Percentiles rank a stretch among this genome's conserved stretches.
Conservation (phyloP, 2,329 filamentous ascomycete genomes). For the Pestalotiopsis sp. region DNA sequence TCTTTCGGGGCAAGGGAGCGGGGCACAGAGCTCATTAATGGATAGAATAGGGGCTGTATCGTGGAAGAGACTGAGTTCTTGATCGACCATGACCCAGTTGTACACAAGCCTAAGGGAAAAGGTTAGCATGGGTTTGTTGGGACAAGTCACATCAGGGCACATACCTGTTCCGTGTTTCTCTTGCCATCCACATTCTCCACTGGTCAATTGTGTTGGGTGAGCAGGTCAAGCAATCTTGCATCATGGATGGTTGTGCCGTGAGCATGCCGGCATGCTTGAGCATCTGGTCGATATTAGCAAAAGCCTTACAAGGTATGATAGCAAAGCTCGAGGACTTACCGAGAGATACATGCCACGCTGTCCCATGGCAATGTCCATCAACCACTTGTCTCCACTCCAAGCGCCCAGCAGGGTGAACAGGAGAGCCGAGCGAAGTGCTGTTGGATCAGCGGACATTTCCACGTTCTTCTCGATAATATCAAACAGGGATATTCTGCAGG, state of each 20-base stretch:
- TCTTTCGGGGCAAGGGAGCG: conserved; percentile 63
- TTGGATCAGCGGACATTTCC: conserved; percentile 66
- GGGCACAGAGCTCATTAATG: conserved; percentile 65
- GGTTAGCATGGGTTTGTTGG: conserved; percentile 11
- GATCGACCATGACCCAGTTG: conserved; percentile 75
- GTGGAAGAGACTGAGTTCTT: conserved; percentile 70
- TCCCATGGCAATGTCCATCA: conserved; percentile 77
- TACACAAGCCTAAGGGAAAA: conserved; percentile 59
- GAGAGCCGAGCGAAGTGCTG: conserved; percentile 66
- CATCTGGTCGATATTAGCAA: conserved; percentile 49
- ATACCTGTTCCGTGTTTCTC: conserved; percentile 65
- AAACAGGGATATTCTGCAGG: conserved; percentile 72
- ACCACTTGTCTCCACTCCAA: conserved; percentile 78
- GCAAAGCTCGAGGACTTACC: conserved; percentile 36
- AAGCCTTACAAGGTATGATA: neutral
- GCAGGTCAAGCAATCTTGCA: conserved; percentile 63
- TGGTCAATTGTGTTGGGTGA: conserved; percentile 48
- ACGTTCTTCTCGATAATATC: conserved; percentile 74
- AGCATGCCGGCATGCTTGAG: conserved; percentile 65
- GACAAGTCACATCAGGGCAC: conserved; percentile 21
- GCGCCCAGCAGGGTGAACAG: conserved; percentile 70
- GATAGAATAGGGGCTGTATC: conserved; percentile 65
- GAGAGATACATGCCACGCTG: conserved; percentile 74
- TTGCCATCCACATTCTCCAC: conserved; percentile 68
- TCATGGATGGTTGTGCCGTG: conserved; percentile 55